Evolutionary conservation across 2,329 filamentous ascomycete species (phyloP).

Genomic region (Cladosporium halotolerans): DNA sequence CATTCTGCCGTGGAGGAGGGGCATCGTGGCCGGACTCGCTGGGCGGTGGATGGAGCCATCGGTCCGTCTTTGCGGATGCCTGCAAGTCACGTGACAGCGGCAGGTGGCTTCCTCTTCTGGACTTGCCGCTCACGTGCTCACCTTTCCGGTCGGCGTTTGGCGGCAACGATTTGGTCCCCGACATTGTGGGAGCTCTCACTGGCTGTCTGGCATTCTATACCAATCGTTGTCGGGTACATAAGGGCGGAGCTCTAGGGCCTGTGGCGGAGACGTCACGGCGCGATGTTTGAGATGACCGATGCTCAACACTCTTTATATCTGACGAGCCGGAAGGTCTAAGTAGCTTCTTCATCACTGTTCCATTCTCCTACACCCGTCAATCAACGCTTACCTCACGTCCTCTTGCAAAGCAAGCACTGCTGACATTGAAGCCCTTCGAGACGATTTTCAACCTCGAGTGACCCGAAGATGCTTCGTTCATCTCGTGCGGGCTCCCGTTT

Average conservation of each 20-base stretch:
- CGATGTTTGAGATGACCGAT: neutral
- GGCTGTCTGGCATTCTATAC: neutral
- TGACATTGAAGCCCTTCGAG: too few species aligned
- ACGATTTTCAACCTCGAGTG: too few species aligned
- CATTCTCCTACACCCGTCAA: neutral
- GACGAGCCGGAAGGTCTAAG: too few species aligned
- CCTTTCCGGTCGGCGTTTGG: neutral
- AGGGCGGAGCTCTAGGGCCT: neutral
- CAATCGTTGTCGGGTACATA: slow-evolving; percentile 1
- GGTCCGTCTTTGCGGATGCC: neutral
- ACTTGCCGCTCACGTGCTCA: neutral
- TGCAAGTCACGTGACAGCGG: neutral
- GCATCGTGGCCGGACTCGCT: neutral
- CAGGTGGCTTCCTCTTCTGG: neutral
- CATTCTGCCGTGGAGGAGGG: slow-evolving; percentile 10
- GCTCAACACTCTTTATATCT: neutral
- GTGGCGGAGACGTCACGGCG: neutral
- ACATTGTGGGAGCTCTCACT: neutral
- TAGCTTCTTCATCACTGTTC: too few species aligned
- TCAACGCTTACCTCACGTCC: neutral
- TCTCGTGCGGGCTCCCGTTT: slow-evolving; percentile 8
- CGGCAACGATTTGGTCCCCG: neutral
- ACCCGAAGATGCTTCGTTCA: neutral
- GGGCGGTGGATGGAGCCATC: slow-evolving; percentile 7
- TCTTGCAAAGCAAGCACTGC: neutral